Percentiles rank a stretch among this genome's conserved stretches.
Conservation (phyloP, 2,329 filamentous ascomycete species). For the Fusarium lyarnte region DNA sequence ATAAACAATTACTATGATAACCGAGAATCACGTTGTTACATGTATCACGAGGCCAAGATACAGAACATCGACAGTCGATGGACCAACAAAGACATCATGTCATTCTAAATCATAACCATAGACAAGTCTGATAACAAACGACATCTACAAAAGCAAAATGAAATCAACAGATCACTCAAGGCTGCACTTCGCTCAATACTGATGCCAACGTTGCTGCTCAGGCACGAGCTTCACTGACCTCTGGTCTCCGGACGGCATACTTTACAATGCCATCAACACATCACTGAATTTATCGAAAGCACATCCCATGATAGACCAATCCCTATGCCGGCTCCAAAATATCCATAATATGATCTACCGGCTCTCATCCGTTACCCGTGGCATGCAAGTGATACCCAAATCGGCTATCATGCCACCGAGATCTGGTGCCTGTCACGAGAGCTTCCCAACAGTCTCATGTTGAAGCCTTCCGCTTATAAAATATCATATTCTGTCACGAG, state of each 20-base stretch:
- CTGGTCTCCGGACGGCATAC: no score
- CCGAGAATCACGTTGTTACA: background rate
- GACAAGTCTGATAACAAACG: background rate
- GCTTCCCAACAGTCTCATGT: background rate
- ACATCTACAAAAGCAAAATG: accelerated
- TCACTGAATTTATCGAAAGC: background rate
- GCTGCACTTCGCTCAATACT: background rate
- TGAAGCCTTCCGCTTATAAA: background rate
- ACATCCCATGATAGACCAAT: background rate
- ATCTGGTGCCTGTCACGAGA: slow-evolving; percentile 8
- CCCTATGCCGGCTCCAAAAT: background rate
- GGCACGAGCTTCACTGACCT: background rate
- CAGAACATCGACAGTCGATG: background rate
- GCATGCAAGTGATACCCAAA: background rate
- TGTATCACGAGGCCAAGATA: background rate
- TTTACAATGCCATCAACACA: background rate
- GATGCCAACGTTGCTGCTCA: background rate
- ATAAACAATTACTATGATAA: no score
- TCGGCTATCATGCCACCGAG: background rate
- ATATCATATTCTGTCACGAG: background rate
- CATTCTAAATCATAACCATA: background rate
- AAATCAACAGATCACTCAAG: background rate
- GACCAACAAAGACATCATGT: background rate
- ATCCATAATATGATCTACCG: background rate
- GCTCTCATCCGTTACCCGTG: background rate